phyloP scores from a whole-genome alignment of 306 rosid species.

The Acmispon strigosus region DNA sequence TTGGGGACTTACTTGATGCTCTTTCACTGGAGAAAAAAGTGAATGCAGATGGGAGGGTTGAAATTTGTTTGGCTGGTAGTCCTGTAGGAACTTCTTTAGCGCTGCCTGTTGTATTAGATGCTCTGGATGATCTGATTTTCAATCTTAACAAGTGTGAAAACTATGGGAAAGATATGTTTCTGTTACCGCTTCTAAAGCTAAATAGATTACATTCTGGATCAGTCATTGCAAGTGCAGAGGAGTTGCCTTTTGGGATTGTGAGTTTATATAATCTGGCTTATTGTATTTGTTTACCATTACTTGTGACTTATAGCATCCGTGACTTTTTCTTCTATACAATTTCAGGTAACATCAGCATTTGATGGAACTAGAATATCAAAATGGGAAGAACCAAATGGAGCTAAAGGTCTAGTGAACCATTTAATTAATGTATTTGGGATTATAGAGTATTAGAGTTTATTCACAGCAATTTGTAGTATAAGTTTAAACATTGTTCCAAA shows the following conservation, averaged over 20 bases:
- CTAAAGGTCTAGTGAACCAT: slow-evolving; percentile 49
- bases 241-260: slow-evolving; percentile 91
- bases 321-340: slow-evolving; percentile 23
- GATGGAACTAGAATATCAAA: slow-evolving; percentile 64
- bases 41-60: slow-evolving; percentile 52
- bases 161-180: slow-evolving; percentile 43
- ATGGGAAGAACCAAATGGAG: slow-evolving; percentile 99
- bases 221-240: slow-evolving; percentile 82
- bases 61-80: slow-evolving; percentile 56
- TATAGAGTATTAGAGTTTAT: not conserved
- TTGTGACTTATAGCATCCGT: slow-evolving; percentile 13
- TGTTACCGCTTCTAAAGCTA: slow-evolving; percentile 63
- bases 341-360: slow-evolving; percentile 83
- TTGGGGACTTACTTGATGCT: slow-evolving; percentile 49
- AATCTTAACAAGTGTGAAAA: slow-evolving; percentile 47
- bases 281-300: slow-evolving; percentile 18
- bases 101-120: slow-evolving; percentile 67
- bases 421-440: slow-evolving; percentile 14
- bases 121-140: slow-evolving; percentile 51
- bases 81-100: slow-evolving; percentile 72
- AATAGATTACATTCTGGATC: slow-evolving; percentile 87
- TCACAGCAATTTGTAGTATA: not conserved
- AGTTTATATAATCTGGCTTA: slow-evolving; percentile 36
- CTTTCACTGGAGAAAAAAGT: slow-evolving; percentile 49
- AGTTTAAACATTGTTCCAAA: not conserved